Conservation (phyloP, 257 asterid genomes). For the Nicotiana obtusifolia region DNA sequence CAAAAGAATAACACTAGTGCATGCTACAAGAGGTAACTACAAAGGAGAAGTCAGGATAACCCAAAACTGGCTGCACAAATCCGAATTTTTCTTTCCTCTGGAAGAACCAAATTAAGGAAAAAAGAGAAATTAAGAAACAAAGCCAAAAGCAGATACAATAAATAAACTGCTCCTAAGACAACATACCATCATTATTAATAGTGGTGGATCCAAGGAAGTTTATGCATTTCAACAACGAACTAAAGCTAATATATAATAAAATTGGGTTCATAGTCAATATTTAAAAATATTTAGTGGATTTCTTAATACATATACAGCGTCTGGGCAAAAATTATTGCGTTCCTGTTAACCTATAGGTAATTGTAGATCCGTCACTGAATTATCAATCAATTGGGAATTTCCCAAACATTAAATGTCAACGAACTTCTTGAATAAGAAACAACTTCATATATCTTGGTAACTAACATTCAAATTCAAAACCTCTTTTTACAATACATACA, state of each 20-base stretch:
- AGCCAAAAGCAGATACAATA: background rate
- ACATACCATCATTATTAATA: background rate
- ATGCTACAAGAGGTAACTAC: background rate
- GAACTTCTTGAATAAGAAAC: background rate
- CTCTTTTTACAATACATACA: background rate
- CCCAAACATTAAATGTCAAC: background rate
- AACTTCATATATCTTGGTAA: background rate
- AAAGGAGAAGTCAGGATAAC: background rate
- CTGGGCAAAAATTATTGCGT: too few species aligned
- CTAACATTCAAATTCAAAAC: background rate
- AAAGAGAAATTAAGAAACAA: background rate
- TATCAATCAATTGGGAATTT: background rate
- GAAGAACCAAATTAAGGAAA: background rate
- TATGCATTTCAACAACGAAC: too few species aligned
- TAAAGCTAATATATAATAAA: too few species aligned
- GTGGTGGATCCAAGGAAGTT: too few species aligned
- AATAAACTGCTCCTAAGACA: background rate
- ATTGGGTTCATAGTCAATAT: too few species aligned
- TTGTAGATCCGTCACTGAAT: too few species aligned
- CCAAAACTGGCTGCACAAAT: background rate
- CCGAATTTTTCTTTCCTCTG: background rate
- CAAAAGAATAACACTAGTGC: background rate
- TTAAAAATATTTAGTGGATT: too few species aligned
- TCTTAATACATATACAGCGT: too few species aligned
- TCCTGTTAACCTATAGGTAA: too few species aligned